Base-by-base conservation (phyloP, 495 filamentous ascomycete genomes). In the Penicillium atrosanguineum region DNA sequence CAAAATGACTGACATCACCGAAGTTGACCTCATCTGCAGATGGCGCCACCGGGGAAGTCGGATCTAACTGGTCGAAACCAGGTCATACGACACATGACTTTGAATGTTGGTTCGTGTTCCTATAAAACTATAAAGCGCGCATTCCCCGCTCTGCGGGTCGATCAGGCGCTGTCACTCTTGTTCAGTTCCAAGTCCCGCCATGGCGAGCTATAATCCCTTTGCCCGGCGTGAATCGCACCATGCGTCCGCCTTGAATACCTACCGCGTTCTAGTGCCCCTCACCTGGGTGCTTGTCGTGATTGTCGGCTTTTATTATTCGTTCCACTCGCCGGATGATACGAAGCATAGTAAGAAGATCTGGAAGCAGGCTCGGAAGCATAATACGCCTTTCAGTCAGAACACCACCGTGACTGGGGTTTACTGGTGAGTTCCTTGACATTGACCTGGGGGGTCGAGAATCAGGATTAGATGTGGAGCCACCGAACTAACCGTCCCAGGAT, bases 351-450 rank as follows among this genome's bases (percentile, higher is more conserved):
- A 79, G 48, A 70, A 67, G 42, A 86, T 91, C 57, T 91, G 87
- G 87, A 79, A 80, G 36, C 83, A 90, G 62, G 90, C 87, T 60
- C 68, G 75, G 52, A 69, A 67, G 39, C 80, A 84, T 55, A 69
- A 69, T 39, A 91, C 90, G 1, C 85, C 87, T 0, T 96, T 95
- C 69, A 83, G 87, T 18, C 75, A 89, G 68, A 89, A 87, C 68
- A 70, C 77, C 9, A 68, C 85, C 57, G 83, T 94, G 54, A 83
- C 84, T 12, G 81, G 77, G 31, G 77, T 94, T 55, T 96, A 90
- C 75, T 95, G 89, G 88, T 90, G 73, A 52, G 57, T 45, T 15
- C 19, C 43, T 2, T 3, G 12, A 14, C 15, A 2, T n/a, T n/a
- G n/a, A n/a, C n/a, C n/a, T n/a, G n/a, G n/a, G n/a, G n/a, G n/a